phyloP scores from a whole-genome alignment of 768 basidiomycete genomes.

The Hygrophoropsis aurantiaca region DNA sequence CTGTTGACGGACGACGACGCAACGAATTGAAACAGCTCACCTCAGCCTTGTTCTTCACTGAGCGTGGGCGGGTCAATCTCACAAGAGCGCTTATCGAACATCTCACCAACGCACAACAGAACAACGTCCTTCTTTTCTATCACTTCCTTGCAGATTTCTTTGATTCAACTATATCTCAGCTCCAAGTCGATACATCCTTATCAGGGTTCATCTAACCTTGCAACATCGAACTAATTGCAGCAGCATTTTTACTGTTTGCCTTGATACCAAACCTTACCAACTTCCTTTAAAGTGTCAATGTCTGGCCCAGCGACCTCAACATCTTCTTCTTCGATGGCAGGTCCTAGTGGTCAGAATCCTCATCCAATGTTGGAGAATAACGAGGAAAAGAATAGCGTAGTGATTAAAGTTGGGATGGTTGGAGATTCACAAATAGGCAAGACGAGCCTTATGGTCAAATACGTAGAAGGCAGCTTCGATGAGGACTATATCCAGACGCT shows the following conservation, averaged over 20 bases:
- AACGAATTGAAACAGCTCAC: constrained; percentile 24
- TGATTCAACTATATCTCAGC: constrained; percentile 18
- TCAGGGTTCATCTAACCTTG: constrained; percentile 3
- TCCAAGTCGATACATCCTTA: constrained; percentile 24
- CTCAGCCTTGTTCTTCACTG: constrained; percentile 24
- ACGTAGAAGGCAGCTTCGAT: constrained; percentile 97
- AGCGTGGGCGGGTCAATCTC: constrained; percentile 31
- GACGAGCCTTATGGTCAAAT: constrained; percentile 99
- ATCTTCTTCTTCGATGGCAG: constrained; percentile 41
- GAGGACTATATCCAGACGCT: constrained; percentile 99
- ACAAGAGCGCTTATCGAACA: constrained; percentile 34
- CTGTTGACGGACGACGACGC: constrained; percentile 34
- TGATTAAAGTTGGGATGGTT: constrained; percentile 99
- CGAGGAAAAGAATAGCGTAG: constrained; percentile 86
- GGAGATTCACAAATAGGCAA: constrained; percentile 99
- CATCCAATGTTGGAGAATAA: constrained; percentile 54
- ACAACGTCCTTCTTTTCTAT: constrained; percentile 39
- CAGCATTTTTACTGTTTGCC: constrained; percentile 3
- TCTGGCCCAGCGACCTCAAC: constrained; percentile 51
- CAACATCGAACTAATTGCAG: neutral
- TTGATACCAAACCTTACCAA: constrained; percentile 15
- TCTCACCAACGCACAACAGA: constrained; percentile 30
- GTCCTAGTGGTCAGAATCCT: constrained; percentile 53
- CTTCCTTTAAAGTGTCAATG: no score
- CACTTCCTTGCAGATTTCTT: constrained; percentile 32